Conservation (phyloP, 345 rosid species). For the Ceriops zippeliana region DNA sequence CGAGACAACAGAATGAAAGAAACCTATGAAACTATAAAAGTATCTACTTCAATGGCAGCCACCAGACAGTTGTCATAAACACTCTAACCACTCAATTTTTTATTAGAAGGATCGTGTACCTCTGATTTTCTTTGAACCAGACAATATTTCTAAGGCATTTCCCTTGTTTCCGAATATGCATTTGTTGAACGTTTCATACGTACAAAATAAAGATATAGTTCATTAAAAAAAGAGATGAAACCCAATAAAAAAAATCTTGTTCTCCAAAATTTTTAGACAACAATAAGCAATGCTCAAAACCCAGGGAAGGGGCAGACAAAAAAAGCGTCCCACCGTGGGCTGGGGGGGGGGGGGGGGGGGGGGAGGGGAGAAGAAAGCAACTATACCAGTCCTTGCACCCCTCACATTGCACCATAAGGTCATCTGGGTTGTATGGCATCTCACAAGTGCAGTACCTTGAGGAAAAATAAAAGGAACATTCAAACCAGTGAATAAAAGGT, state of each 20-base stretch:
- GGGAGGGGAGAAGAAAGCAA: not conserved
- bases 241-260: not conserved
- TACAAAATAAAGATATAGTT: not conserved
- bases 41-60: not conserved
- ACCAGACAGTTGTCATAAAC: too few relatives aligned
- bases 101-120: conserved; percentile 6
- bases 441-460: conserved; percentile 87
- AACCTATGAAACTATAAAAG: not conserved
- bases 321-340: not conserved
- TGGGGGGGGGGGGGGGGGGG: not conserved
- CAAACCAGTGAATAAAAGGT: not conserved
- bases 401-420: conserved; percentile 89
- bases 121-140: not conserved
- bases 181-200: not conserved
- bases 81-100: conserved; percentile 14
- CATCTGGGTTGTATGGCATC: conserved; percentile 95
- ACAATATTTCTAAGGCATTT: not conserved
- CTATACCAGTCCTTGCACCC: conserved; percentile 90
- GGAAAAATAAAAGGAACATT: conserved; percentile 8
- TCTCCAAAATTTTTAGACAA: not conserved
- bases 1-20: not conserved
- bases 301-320: not conserved
- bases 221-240: not conserved
- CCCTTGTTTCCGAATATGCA: not conserved
- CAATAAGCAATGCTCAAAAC: too few relatives aligned